Conservation (phyloP, 371 early-diverging fungal genomes). For the Rhizopus arrhizus region DNA sequence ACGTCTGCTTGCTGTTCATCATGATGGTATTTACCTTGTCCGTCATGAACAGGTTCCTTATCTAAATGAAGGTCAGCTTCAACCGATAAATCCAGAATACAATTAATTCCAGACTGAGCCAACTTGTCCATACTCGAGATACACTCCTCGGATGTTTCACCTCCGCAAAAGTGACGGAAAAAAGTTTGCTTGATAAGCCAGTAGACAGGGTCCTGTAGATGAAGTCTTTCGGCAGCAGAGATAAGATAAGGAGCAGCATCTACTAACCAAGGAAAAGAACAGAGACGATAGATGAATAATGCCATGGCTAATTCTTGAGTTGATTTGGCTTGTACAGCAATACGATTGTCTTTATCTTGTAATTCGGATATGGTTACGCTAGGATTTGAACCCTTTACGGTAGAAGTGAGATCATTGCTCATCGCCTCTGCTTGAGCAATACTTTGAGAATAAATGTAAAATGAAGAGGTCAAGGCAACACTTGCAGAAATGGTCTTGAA, state of each 20-base stretch:
- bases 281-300: slow-evolving; percentile 76
- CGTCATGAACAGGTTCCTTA: slow-evolving; percentile 29
- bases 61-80: slow-evolving; percentile 81
- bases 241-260: slow-evolving; percentile 69
- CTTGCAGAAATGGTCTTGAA: slow-evolving; percentile 35
- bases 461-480: slow-evolving; percentile 20
- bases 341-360: slow-evolving; percentile 38
- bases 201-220: slow-evolving; percentile 61
- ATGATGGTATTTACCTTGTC: slow-evolving; percentile 25
- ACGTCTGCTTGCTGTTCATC: slow-evolving; percentile 63
- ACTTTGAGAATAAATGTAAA: slow-evolving; percentile 17
- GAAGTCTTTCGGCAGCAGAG: slow-evolving; percentile 58
- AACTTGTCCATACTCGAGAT: slow-evolving; percentile 78
- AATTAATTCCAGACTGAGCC: slow-evolving; percentile 71
- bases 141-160: slow-evolving; percentile 88
- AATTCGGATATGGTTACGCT: slow-evolving; percentile 28
- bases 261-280: slow-evolving; percentile 68
- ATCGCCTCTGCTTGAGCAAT: slow-evolving; percentile 23
- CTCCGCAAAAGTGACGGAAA: slow-evolving; percentile 93
- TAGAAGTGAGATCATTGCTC: not conserved
- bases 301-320: slow-evolving; percentile 70
- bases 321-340: slow-evolving; percentile 58
- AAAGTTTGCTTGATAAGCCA: slow-evolving; percentile 82
- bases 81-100: slow-evolving; percentile 86
- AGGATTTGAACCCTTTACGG: slow-evolving; percentile 13